phyloP scores from a whole-genome alignment of 495 filamentous ascomycete genomes.

The Aspergillus carlsbadensis region DNA sequence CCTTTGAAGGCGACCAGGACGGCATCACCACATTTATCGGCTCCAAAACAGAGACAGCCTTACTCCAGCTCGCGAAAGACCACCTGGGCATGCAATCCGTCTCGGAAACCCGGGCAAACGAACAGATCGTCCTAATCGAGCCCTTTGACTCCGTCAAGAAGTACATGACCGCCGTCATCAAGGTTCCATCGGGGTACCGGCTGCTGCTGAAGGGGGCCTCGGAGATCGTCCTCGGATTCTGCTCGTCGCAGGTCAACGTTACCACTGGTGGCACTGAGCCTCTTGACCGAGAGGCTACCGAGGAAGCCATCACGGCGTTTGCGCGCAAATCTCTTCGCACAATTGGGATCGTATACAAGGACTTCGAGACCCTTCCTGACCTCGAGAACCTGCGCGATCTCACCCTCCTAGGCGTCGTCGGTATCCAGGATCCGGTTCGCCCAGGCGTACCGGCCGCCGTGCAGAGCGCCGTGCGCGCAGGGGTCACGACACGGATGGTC shows the following conservation, averaged over 20 bases:
- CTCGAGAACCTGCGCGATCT: conserved; percentile 52
- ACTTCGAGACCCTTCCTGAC: conserved; percentile 52
- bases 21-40: conserved; percentile 60
- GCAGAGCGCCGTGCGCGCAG: conserved; percentile 67
- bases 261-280: conserved; percentile 37
- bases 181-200: conserved; percentile 50
- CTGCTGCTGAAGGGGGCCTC: conserved; percentile 69
- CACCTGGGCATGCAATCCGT: conserved; percentile 61
- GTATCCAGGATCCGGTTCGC: conserved; percentile 67
- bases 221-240: conserved; percentile 58
- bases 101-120: conserved; percentile 60
- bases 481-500: conserved; percentile 86
- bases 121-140: conserved; percentile 58
- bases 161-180: conserved; percentile 66
- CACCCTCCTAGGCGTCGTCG: conserved; percentile 62
- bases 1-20: conserved; percentile 60
- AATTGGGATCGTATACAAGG: conserved; percentile 61
- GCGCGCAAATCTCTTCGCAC: conserved; percentile 61
- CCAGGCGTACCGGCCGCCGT: conserved; percentile 78
- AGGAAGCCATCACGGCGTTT: conserved; percentile 57
- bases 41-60: conserved; percentile 68
- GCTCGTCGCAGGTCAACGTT: conserved; percentile 34
- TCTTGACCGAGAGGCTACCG: conserved; percentile 23
- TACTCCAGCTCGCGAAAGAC: conserved; percentile 59
- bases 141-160: conserved; percentile 70